Conservation (phyloP, 139 green algal genomes). For the Monoraphidium neglectum region DNA sequence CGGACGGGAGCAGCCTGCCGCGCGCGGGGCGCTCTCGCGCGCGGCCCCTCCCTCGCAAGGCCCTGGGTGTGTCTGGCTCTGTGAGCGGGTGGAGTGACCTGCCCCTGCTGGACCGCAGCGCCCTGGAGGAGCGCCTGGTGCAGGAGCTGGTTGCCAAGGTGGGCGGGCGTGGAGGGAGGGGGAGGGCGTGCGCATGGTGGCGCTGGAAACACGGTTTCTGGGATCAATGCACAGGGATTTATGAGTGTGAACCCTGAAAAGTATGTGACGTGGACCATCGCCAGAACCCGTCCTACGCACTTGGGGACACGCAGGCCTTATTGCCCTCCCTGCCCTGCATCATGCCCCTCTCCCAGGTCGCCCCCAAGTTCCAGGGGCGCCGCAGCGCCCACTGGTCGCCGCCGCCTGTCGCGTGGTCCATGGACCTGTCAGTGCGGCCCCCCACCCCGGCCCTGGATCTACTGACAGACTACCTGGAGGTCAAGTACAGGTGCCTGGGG, state of each 20-base stretch:
- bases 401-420: constrained; percentile 3
- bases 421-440: constrained; percentile 21
- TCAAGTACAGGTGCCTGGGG: constrained; percentile 14
- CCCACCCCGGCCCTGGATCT: constrained; percentile 32
- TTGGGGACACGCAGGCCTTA: too few relatives aligned
- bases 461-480: constrained; percentile 30
- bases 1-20: background rate
- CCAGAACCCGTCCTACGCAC: too few relatives aligned
- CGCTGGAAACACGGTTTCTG: background rate
- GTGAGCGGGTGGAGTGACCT: background rate
- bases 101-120: constrained; percentile 17
- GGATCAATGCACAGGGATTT: background rate
- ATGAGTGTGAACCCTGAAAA: too few relatives aligned
- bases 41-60: background rate
- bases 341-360: background rate
- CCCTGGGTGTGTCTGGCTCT: background rate
- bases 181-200: constrained; percentile 1
- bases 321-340: background rate
- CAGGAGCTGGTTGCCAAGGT: background rate
- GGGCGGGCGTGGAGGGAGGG: background rate
- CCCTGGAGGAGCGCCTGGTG: constrained; percentile 3
- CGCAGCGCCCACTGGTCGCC: background rate
- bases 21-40: background rate
- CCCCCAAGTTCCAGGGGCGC: background rate
- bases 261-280: too few relatives aligned